phyloP scores from a whole-genome alignment of 2,329 filamentous ascomycete species.

The Cytospora piceicola region DNA sequence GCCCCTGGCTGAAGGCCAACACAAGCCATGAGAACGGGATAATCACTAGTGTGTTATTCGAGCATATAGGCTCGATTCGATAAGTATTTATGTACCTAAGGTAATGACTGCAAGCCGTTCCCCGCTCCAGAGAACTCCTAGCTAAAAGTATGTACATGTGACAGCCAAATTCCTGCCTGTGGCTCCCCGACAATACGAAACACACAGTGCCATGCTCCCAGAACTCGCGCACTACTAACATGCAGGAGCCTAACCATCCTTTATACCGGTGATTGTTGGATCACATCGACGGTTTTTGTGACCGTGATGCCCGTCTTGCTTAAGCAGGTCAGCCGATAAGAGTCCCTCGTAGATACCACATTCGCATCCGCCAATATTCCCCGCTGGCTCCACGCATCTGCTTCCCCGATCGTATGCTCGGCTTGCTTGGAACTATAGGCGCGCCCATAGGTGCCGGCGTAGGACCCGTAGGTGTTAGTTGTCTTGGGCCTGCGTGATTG shows the following conservation, averaged over 20 bases:
- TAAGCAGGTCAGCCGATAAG: slow-evolving; percentile 16
- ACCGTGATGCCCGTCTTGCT: slow-evolving; percentile 29
- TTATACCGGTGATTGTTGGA: slow-evolving; percentile 17
- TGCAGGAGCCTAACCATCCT: background rate
- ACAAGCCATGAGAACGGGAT: too few species aligned
- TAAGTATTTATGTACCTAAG: background rate
- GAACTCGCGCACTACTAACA: background rate
- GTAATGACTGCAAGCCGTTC: background rate
- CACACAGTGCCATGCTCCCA: slow-evolving; percentile 3
- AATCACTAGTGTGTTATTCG: too few species aligned
- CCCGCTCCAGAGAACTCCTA: background rate
- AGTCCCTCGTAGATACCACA: slow-evolving; percentile 17
- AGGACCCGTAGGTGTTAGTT: slow-evolving; percentile 20
- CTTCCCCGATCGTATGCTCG: slow-evolving; percentile 6
- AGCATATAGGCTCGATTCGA: background rate
- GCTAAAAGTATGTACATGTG: background rate
- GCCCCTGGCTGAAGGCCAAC: too few species aligned
- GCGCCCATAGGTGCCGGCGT: slow-evolving; percentile 15
- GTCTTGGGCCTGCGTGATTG: slow-evolving; percentile 16
- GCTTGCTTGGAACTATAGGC: background rate
- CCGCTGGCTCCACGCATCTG: slow-evolving; percentile 29
- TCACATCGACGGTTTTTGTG: slow-evolving; percentile 29
- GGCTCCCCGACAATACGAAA: background rate
- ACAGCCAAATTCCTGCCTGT: background rate
- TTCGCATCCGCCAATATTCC: slow-evolving; percentile 23